Conservation (phyloP, 768 basidiomycete genomes). For the Lactarius tabidus region DNA sequence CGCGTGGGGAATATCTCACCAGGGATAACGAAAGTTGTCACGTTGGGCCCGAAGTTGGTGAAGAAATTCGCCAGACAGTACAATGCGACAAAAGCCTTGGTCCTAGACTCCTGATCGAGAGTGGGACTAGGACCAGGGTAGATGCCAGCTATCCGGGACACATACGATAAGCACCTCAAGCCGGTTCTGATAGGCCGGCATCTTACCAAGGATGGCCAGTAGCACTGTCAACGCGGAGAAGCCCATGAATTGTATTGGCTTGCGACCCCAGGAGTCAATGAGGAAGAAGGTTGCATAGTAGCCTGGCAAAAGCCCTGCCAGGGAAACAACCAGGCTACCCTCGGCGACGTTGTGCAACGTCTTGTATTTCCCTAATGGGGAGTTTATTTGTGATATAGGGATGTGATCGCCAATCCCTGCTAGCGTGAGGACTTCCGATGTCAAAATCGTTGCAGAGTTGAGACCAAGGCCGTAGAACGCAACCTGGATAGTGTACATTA, state of each 20-base stretch:
- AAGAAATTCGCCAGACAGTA: slow-evolving; percentile 42
- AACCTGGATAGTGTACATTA: slow-evolving; percentile 40
- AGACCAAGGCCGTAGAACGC: slow-evolving; percentile 88
- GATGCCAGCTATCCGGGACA: slow-evolving; percentile 13
- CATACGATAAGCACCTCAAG: slow-evolving; percentile 31
- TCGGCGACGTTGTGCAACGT: slow-evolving; percentile 60
- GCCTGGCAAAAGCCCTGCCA: slow-evolving; percentile 77
- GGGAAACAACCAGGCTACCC: slow-evolving; percentile 72
- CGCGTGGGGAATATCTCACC: slow-evolving; percentile 45
- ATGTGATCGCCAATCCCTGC: slow-evolving; percentile 58
- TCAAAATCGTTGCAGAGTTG: slow-evolving; percentile 71
- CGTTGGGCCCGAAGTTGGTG: slow-evolving; percentile 44
- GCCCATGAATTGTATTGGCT: slow-evolving; percentile 76
- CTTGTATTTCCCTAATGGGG: slow-evolving; percentile 36
- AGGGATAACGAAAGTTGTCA: slow-evolving; percentile 43
- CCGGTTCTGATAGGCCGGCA: slow-evolving; percentile 19
- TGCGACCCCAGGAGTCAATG: slow-evolving; percentile 77
- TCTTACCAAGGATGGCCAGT: slow-evolving; percentile 64
- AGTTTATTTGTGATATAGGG: slow-evolving; percentile 34
- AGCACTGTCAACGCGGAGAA: slow-evolving; percentile 61
- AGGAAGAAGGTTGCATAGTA: slow-evolving; percentile 62
- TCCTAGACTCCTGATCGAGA: slow-evolving; percentile 37
- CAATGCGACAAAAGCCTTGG: slow-evolving; percentile 35
- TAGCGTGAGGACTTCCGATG: slow-evolving; percentile 37
- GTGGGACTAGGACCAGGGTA: slow-evolving; percentile 1